phyloP scores from a whole-genome alignment of 2,329 filamentous ascomycete species.

The Phoma sp. region DNA sequence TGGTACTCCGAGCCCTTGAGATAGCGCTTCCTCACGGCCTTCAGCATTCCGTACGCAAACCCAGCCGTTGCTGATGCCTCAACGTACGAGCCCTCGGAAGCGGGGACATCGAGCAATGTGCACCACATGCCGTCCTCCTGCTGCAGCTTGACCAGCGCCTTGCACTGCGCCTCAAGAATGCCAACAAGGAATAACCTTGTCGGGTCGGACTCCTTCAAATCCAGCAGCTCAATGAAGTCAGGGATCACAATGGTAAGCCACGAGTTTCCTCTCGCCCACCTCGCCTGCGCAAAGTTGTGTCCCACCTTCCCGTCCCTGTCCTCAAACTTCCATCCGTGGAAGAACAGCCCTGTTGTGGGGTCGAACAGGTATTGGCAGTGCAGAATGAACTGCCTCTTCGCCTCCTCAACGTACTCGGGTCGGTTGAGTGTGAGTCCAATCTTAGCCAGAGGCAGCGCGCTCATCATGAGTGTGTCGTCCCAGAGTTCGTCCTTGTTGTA shows the following conservation, averaged over 20 bases:
- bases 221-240: constrained; percentile 77
- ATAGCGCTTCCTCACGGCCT: constrained; percentile 73
- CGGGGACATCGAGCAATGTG: constrained; percentile 73
- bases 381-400: constrained; percentile 77
- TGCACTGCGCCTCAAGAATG: constrained; percentile 72
- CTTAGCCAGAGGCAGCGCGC: constrained; percentile 79
- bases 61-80: constrained; percentile 81
- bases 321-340: constrained; percentile 82
- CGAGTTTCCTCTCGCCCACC: constrained; percentile 68
- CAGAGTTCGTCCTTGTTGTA: constrained; percentile 78
- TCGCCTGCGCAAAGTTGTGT: constrained; percentile 63
- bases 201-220: constrained; percentile 65
- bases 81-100: constrained; percentile 72
- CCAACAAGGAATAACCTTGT: constrained; percentile 66
- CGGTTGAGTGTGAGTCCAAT: constrained; percentile 74
- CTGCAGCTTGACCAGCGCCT: constrained; percentile 68
- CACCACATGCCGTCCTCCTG: constrained; percentile 71
- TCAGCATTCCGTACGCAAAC: constrained; percentile 81
- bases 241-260: constrained; percentile 87
- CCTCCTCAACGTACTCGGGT: constrained; percentile 77
- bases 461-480: constrained; percentile 92
- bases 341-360: constrained; percentile 73
- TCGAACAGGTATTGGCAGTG: constrained; percentile 83
- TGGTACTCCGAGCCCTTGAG: constrained; percentile 65
- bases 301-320: constrained; percentile 61